Base-by-base conservation (phyloP, 176 grass and related monocot species). In the Typha latifolia region DNA sequence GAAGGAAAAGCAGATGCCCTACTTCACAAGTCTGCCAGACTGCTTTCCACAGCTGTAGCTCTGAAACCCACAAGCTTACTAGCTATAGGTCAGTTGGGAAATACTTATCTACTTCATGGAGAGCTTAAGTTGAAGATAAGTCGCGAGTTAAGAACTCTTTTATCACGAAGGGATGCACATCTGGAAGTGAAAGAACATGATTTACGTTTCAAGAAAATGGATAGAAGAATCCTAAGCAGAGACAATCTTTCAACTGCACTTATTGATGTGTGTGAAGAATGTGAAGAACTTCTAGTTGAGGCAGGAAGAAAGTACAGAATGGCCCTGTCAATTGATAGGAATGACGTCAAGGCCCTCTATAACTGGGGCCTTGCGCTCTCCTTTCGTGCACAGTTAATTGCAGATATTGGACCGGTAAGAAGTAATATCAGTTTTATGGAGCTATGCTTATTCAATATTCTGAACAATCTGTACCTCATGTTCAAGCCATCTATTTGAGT, bases 81-180 rank as follows among this genome's bases (percentile, higher is more conserved):
- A 14, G 93, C 85, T 16, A 76, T 96, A n/a, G 93, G 88, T 72
- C 93, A 96, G 74, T 78, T 96, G 56, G 93, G 88, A 9, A 96
- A 96, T 22, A 76, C 82, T 0, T 92, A 82, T 78, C 86, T 97
- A 52, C 86, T 97, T 55, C 88, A 92, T 29, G 93, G 93, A 62
- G 93, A 97, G 75, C 93, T 97, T 51, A 92, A 92, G 70, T 79
- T 97, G 66, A 91, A 91, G 85, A 75, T 91, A 50, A 97, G 93
- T 75, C 85, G 81, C 0, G 85, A 96, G 75, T 81, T 96, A 62
- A 91, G 93, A 74, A 69, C 53, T 29, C 88, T 97, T 71, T 73
- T 96, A 75, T 72, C 78, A 55, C 81, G 70, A 57, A 84, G 61
- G 23, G 57, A 72, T 12, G 56, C 64, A 1, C 65, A 72, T 57